Conservation (phyloP, 2,329 filamentous ascomycete genomes). For the Phialemoniopsis sp. region DNA sequence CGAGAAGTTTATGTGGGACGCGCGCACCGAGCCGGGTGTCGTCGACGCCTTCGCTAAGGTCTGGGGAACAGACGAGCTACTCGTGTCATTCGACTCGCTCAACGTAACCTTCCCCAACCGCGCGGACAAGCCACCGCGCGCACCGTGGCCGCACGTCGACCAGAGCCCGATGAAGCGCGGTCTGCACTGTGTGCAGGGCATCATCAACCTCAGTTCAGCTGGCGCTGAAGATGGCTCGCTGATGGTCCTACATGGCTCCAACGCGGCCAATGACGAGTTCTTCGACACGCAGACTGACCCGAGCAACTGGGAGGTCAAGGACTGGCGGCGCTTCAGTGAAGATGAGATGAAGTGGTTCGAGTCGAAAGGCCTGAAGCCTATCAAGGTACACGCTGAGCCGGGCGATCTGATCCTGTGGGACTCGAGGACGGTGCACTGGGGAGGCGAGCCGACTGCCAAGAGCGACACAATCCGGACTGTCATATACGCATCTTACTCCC, state of each 20-base stretch:
- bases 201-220: slow-evolving; percentile 21
- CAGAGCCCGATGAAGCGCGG: slow-evolving; percentile 18
- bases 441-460: slow-evolving; percentile 18
- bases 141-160: slow-evolving; percentile 29
- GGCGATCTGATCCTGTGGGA: slow-evolving; percentile 23
- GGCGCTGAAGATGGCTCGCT: slow-evolving; percentile 31
- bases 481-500: slow-evolving; percentile 28
- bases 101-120: slow-evolving; percentile 30
- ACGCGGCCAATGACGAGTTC: slow-evolving; percentile 28
- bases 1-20: slow-evolving; percentile 33
- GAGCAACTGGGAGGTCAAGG: too few relatives aligned
- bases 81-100: slow-evolving; percentile 28
- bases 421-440: slow-evolving; percentile 28
- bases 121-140: slow-evolving; percentile 20
- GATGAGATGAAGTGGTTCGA: too few relatives aligned
- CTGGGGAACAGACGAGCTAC: slow-evolving; percentile 28
- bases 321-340: too few relatives aligned
- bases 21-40: slow-evolving; percentile 29
- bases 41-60: slow-evolving; percentile 30
- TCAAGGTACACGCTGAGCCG: too few relatives aligned
- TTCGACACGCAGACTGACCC: too few relatives aligned
- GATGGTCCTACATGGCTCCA: slow-evolving; percentile 24
- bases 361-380: too few relatives aligned
- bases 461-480: slow-evolving; percentile 21
- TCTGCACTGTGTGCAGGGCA: slow-evolving; percentile 23